Conservation (phyloP, 2,329 filamentous ascomycete species). For the Nigrospora osmanthi region DNA sequence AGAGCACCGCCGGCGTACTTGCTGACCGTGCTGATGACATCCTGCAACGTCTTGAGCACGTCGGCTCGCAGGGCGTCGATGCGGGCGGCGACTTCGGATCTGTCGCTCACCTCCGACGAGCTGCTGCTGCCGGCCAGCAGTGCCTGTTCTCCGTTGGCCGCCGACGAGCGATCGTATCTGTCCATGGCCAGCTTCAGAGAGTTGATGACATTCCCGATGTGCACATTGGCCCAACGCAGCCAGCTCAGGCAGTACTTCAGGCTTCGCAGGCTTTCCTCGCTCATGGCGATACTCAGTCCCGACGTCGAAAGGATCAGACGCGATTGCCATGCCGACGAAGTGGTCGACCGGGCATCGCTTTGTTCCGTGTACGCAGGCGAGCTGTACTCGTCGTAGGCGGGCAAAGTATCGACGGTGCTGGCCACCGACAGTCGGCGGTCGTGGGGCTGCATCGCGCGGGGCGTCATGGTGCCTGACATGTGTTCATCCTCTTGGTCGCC, state of each 20-base stretch:
- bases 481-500: conserved; percentile 22
- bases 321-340: conserved; percentile 58
- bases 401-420: conserved; percentile 67
- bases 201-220: conserved; percentile 67
- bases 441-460: conserved; percentile 22
- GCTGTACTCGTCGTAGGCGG: conserved; percentile 73
- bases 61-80: conserved; percentile 64
- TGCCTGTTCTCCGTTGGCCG: conserved; percentile 12
- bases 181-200: conserved; percentile 70
- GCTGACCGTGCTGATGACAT: conserved; percentile 77
- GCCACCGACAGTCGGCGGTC: conserved; percentile 54
- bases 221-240: conserved; percentile 73
- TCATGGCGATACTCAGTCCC: conserved; percentile 85
- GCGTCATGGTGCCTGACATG: conserved; percentile 18
- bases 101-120: conserved; percentile 26
- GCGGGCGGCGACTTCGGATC: conserved; percentile 44
- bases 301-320: conserved; percentile 85
- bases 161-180: conserved; percentile 61
- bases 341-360: conserved; percentile 17
- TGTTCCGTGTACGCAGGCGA: conserved; percentile 69
- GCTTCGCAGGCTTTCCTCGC: conserved; percentile 75
- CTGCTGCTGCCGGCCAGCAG: conserved; percentile 13
- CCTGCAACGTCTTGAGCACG: conserved; percentile 70
- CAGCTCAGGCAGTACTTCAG: conserved; percentile 78
- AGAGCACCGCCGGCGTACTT: conserved; percentile 87